Conservation (phyloP, 2,329 filamentous ascomycete species). For the Cercospora janseana region DNA sequence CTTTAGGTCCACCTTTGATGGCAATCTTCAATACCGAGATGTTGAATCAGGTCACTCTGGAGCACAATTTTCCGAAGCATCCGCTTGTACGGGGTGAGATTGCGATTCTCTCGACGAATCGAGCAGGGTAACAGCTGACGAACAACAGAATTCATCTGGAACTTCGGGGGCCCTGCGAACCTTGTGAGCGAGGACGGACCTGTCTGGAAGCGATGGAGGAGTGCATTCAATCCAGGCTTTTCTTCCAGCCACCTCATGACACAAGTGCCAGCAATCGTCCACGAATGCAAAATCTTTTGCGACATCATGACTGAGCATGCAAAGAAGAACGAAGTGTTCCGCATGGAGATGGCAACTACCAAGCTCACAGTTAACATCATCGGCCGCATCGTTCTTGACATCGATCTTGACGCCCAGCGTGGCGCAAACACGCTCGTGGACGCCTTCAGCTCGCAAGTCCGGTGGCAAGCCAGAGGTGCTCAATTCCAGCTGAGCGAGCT, state of each 20-base stretch:
- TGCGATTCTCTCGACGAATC: not conserved
- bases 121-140: not conserved
- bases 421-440: constrained; percentile 39
- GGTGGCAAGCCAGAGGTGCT: constrained; percentile 38
- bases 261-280: constrained; percentile 41
- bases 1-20: constrained; percentile 37
- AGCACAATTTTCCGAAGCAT: constrained; percentile 39
- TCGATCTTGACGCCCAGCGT: constrained; percentile 40
- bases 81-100: constrained; percentile 22
- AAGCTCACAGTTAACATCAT: constrained; percentile 46
- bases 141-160: constrained; percentile 32
- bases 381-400: constrained; percentile 42
- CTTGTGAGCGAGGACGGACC: constrained; percentile 41
- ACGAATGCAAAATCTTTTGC: constrained; percentile 37
- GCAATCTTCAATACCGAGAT: constrained; percentile 43
- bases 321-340: constrained; percentile 39
- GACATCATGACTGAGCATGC: constrained; percentile 40
- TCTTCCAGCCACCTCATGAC: constrained; percentile 41
- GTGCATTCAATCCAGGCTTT: constrained; percentile 47
- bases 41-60: constrained; percentile 40
- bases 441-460: constrained; percentile 39
- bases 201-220: constrained; percentile 46
- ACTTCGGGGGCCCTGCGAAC: constrained; percentile 39
- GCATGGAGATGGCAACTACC: constrained; percentile 42
- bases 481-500: constrained; percentile 40